A percentile compares a stretch with the other conserved stretches of the same genome.
Evolutionary conservation across 2,329 filamentous ascomycete species (phyloP).

Genomic region (Fusarium pininemorale): DNA sequence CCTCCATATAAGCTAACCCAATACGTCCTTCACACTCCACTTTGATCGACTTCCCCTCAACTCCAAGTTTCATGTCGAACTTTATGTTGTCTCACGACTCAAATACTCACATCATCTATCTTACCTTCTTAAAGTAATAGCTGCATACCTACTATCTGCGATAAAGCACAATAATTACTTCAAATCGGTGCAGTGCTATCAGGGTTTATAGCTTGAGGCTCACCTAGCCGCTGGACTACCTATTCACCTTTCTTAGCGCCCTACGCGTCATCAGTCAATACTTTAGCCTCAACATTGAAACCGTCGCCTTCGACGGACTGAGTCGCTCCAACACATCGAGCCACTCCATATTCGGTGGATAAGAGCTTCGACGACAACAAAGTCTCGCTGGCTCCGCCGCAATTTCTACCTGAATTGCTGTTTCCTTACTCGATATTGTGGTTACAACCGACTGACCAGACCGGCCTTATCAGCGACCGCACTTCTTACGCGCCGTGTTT

Average conservation of each 20-base stretch:
- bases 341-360: background rate
- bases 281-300: background rate
- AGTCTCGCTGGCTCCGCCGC: background rate
- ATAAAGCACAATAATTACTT: background rate
- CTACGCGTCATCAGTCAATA: slow-evolving; percentile 14
- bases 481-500: slow-evolving; percentile 32
- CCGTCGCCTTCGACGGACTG: background rate
- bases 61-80: slow-evolving; percentile 31
- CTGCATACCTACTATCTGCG: background rate
- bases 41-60: slow-evolving; percentile 28
- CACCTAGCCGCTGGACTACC: background rate
- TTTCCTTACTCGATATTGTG: slow-evolving; percentile 12
- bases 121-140: background rate
- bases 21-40: slow-evolving; percentile 12
- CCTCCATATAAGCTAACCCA: slow-evolving; percentile 3
- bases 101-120: background rate
- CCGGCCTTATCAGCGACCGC: slow-evolving; percentile 38
- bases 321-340: background rate
- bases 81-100: slow-evolving; percentile 2
- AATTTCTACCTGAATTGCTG: background rate
- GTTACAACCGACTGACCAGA: slow-evolving; percentile 28
- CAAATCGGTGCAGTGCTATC: background rate
- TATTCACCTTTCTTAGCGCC: background rate
- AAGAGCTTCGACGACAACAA: background rate
- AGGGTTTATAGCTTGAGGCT: background rate